Evolutionary conservation across 2,329 filamentous ascomycete genomes (phyloP), one percentile per base, ranked within the genome.

Genomic region (Aspergillus awamori): DNA sequence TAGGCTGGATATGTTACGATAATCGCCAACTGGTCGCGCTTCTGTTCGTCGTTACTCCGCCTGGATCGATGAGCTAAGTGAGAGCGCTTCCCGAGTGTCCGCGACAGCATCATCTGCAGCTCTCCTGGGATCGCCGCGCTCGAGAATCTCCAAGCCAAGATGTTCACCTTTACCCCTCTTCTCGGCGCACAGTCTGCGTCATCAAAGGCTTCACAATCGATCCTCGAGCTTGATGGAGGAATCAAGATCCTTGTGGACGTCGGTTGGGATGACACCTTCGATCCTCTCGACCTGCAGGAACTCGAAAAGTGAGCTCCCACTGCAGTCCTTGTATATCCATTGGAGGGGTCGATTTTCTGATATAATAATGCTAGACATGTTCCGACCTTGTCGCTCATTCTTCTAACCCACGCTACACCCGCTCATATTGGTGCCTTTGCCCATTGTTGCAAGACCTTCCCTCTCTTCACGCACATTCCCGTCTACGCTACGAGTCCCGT

Each of bases 101-200:
- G 47, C 47, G 47, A 51, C 47, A 51, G 47, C 47, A 6, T 49
- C 45, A 28, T 10, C 41, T 51, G 47, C 47, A 51, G 47, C 26
- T 51, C 47, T 17, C 41, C 41, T 45, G 26, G 47, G 22, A 30
- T 51, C 47, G 47, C 47, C 15, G 47, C 24, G 47, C 47, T 20
- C 20, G 24, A 49, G 24, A 49, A 49, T 15, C 22, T 36, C 45
- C 45, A 26, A 28, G 24, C 24, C 62, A 55, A 71, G 63, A 99
- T 99, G 95, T 98, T 99, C 83, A 96, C 90, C 67, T 97, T 98
- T 79, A 96, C 91, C 72, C 89, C 95, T 51, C 83, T 99, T 60
- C 89, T 97, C 69, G 95, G 95, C 74, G 94, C 95, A 63, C 92
- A 96, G 72, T 93, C 92, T 55, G 75, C 74, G 5, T 87, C 90